phyloP scores from a whole-genome alignment of 805 yeast species.

The Candida silvicultrix region DNA sequence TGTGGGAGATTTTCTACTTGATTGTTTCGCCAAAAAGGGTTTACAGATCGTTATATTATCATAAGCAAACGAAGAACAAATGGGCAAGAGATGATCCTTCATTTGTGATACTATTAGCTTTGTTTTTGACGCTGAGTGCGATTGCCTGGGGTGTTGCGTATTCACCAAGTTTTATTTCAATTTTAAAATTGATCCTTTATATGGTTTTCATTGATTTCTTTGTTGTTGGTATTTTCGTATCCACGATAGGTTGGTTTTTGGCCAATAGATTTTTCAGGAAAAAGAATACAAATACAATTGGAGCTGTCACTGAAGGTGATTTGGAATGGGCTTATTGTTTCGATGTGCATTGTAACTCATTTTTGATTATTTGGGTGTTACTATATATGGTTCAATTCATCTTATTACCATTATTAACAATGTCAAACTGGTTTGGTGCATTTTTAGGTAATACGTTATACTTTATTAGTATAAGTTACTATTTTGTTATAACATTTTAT shows the following conservation, averaged over 20 bases:
- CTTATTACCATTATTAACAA: slow-evolving; percentile 62
- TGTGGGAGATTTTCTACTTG: slow-evolving; percentile 81
- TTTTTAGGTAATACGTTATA: slow-evolving; percentile 77
- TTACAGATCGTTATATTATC: slow-evolving; percentile 74
- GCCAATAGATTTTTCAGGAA: slow-evolving; percentile 59
- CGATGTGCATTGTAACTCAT: slow-evolving; percentile 91
- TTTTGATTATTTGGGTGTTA: slow-evolving; percentile 69
- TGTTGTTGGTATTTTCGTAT: slow-evolving; percentile 56
- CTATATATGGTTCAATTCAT: slow-evolving; percentile 71
- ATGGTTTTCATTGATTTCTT: slow-evolving; percentile 86
- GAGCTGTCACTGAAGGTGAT: slow-evolving; percentile 28
- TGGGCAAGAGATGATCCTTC: slow-evolving; percentile 95
- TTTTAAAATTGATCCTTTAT: slow-evolving; percentile 61
- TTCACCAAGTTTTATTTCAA: slow-evolving; percentile 53
- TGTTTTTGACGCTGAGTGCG: slow-evolving; percentile 65
- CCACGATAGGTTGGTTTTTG: slow-evolving; percentile 69
- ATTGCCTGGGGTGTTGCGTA: slow-evolving; percentile 88
- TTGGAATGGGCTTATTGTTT: slow-evolving; percentile 94
- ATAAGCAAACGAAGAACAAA: slow-evolving; percentile 68
- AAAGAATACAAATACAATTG: slow-evolving; percentile 21
- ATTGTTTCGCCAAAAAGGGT: slow-evolving; percentile 74
- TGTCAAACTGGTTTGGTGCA: slow-evolving; percentile 60
- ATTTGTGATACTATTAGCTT: slow-evolving; percentile 67
- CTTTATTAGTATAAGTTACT: slow-evolving; percentile 66
- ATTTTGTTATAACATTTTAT: slow-evolving; percentile 74